phyloP scores from a whole-genome alignment of 2,329 filamentous ascomycete genomes.

The Colletotrichum tofieldiae region DNA sequence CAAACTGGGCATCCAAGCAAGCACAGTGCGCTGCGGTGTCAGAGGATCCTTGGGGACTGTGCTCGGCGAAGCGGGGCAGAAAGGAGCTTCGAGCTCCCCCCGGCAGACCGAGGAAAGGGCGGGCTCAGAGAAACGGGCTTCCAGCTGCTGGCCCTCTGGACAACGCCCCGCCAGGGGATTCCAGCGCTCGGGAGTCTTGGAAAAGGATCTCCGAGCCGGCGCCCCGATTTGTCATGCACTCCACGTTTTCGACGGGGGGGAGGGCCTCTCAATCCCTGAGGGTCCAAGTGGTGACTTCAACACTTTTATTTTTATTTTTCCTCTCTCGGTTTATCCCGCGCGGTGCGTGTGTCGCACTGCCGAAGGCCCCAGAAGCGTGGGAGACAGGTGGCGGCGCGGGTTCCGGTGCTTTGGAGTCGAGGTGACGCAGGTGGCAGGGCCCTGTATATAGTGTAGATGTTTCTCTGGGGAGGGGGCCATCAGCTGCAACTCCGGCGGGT shows the following conservation, averaged over 20 bases:
- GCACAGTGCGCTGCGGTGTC: not conserved
- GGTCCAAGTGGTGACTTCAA: conserved; percentile 34
- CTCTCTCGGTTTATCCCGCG: not conserved
- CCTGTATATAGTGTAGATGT: not conserved
- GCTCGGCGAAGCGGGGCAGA: not conserved
- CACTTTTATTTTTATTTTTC: conserved; percentile 13
- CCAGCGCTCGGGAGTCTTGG: not conserved
- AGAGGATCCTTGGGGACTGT: not conserved
- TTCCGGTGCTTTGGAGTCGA: conserved; percentile 28
- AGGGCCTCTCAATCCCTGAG: not conserved
- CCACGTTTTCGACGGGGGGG: conserved; percentile 16
- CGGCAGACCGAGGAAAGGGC: not conserved
- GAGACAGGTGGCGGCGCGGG: conserved; percentile 15
- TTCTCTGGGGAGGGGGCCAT: too few species aligned
- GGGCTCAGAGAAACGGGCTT: too few species aligned
- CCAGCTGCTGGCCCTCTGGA: not conserved
- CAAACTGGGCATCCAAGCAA: not conserved
- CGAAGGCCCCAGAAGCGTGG: not conserved
- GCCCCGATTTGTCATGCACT: conserved; percentile 40
- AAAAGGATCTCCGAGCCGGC: conserved; percentile 30
- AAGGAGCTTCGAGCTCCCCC: not conserved
- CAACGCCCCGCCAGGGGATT: not conserved
- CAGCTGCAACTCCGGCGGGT: not conserved
- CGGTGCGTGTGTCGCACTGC: not conserved
- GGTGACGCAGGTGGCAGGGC: conserved; percentile 25